Conservation (phyloP, 1,284 basidiomycete genomes). For the Athelia sp. region DNA sequence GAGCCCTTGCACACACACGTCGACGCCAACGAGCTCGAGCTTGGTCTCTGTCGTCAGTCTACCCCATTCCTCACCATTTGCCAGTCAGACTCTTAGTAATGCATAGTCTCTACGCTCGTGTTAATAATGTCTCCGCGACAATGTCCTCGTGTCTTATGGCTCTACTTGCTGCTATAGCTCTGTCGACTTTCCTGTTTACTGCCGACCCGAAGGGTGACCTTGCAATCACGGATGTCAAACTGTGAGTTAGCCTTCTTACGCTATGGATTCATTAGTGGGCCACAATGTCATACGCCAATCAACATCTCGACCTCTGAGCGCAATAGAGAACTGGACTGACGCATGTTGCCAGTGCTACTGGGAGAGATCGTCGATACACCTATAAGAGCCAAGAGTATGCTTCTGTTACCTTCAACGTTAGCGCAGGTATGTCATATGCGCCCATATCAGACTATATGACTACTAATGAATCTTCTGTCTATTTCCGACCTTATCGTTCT, state of each 20-base stretch:
- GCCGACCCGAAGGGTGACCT: slow-evolving; percentile 55
- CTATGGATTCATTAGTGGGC: background rate
- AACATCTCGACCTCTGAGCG: background rate
- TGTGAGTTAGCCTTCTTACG: slow-evolving; percentile 40
- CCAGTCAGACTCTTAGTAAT: slow-evolving; percentile 28
- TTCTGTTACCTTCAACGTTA: slow-evolving; percentile 74
- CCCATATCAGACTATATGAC: slow-evolving; percentile 6
- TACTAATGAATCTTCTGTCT: slow-evolving; percentile 1
- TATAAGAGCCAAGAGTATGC: slow-evolving; percentile 65
- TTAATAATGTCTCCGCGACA: slow-evolving; percentile 71
- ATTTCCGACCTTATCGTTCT: background rate
- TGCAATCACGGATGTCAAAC: slow-evolving; percentile 58
- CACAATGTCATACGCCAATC: background rate
- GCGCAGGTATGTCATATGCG: slow-evolving; percentile 50
- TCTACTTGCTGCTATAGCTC: slow-evolving; percentile 68
- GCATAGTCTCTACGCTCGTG: slow-evolving; percentile 64
- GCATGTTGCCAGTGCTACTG: background rate
- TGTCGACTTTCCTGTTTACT: slow-evolving; percentile 64
- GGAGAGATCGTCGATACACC: slow-evolving; percentile 37
- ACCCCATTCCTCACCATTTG: too few relatives aligned
- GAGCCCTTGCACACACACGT: too few relatives aligned
- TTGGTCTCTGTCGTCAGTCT: too few relatives aligned
- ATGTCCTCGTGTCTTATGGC: slow-evolving; percentile 77
- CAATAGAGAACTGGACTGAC: background rate
- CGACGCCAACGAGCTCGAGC: too few relatives aligned